A percentile compares a stretch with the other conserved stretches of the same genome.
Evolutionary conservation across 176 grass and related monocot genomes (phyloP).

Genomic region (Pontederia crassipes): DNA sequence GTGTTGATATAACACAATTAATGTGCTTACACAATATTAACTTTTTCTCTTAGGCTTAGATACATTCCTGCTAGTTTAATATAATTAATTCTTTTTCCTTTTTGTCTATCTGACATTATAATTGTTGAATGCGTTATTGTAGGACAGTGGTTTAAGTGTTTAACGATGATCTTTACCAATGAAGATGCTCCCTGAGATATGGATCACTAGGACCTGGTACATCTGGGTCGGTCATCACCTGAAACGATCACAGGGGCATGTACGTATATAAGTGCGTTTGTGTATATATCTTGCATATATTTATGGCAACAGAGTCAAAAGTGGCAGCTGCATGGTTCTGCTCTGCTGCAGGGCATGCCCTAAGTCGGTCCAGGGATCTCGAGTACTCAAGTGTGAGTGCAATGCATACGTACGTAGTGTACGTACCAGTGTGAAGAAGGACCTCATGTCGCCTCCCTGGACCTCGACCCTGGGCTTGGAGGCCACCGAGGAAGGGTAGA

Average conservation of each 20-base stretch:
- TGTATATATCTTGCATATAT: no score
- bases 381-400: neutral
- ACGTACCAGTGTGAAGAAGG: slow-evolving; percentile 79
- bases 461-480: slow-evolving; percentile 71
- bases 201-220: neutral
- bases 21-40: no score
- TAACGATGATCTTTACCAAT: neutral
- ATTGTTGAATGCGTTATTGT: neutral
- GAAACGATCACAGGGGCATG: neutral
- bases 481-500: slow-evolving; percentile 60
- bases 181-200: neutral
- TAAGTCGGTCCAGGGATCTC: no score
- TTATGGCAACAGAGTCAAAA: no score
- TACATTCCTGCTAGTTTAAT: no score
- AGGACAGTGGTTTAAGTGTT: neutral
- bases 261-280: no score
- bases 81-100: no score
- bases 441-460: slow-evolving; percentile 71
- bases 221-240: neutral
- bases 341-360: no score
- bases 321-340: no score
- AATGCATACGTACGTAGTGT: neutral
- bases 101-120: no score
- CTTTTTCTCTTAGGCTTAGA: no score
- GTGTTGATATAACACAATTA: no score